These are phyloP conservation scores for Pichia cactophila DNA, from an alignment of 1,139 yeast genomes.

Conservation along the genomic window DNA sequence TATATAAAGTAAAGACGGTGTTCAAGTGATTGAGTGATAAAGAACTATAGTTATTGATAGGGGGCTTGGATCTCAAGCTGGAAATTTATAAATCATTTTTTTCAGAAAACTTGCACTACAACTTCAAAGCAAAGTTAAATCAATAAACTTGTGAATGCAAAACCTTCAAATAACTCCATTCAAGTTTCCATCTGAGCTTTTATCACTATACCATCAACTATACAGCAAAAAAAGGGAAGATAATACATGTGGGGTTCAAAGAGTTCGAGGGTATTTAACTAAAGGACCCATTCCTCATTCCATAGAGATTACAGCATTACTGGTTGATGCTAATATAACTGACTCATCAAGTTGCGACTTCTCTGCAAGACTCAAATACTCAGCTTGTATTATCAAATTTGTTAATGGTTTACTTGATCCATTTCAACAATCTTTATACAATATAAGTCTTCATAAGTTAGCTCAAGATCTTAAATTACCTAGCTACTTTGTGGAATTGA, in stretches of 20 bases:
- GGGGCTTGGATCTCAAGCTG: background rate
- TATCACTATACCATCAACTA: slow-evolving; percentile 1
- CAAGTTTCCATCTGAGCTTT: slow-evolving; percentile 12
- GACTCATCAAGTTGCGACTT: slow-evolving; percentile 10
- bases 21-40: too few relatives aligned
- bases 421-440: slow-evolving; percentile 68
- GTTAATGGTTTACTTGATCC: slow-evolving; percentile 92
- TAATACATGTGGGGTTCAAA: slow-evolving; percentile 32
- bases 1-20: too few relatives aligned
- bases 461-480: slow-evolving; percentile 72
- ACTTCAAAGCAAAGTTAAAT: too few relatives aligned
- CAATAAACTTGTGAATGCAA: slow-evolving; percentile 1
- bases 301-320: slow-evolving; percentile 61
- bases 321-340: slow-evolving; percentile 44
- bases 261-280: slow-evolving; percentile 54
- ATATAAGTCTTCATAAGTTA: slow-evolving; percentile 67
- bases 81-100: too few relatives aligned
- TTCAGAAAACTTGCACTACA: too few relatives aligned
- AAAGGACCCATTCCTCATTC: slow-evolving; percentile 75
- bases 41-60: background rate
- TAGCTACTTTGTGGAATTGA: slow-evolving; percentile 74
- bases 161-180: slow-evolving; percentile 13
- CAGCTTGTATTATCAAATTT: slow-evolving; percentile 77
- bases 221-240: slow-evolving; percentile 1
- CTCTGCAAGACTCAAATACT: slow-evolving; percentile 43